Evolutionary conservation across 345 rosid genomes (phyloP).

Genomic region (Dovyalis caffra): DNA sequence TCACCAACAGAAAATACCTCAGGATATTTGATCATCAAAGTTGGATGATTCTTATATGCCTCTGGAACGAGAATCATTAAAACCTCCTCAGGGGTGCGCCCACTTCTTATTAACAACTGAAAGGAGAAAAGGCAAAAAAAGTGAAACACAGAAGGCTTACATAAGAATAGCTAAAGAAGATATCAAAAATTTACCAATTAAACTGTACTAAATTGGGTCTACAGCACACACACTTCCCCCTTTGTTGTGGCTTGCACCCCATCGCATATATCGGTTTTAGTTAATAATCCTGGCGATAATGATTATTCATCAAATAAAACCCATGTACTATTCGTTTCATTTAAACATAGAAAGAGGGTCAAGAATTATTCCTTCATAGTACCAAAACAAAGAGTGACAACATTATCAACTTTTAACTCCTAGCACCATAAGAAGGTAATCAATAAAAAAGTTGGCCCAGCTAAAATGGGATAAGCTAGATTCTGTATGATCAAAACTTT

Average conservation of each 20-base stretch:
- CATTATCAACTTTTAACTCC: not conserved
- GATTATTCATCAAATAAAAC: not conserved
- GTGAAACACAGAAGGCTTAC: conserved; percentile 11
- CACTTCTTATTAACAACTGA: conserved; percentile 90
- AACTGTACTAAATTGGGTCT: conserved; percentile 9
- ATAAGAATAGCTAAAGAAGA: not conserved
- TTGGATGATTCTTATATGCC: conserved; percentile 97
- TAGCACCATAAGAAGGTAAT: not conserved
- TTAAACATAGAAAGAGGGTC: not conserved
- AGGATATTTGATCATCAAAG: conserved; percentile 76
- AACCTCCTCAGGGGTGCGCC: conserved; percentile 86
- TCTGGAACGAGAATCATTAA: conserved; percentile 99
- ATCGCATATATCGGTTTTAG: conserved; percentile 12
- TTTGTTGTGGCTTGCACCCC: conserved; percentile 22
- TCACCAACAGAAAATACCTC: conserved; percentile 50
- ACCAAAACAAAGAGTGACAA: conserved; percentile 4
- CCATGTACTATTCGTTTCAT: not conserved
- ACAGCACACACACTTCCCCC: conserved; percentile 14
- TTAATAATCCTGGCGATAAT: conserved; percentile 15
- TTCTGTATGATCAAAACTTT: not conserved
- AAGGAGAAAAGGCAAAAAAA: conserved; percentile 15
- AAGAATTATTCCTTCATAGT: not conserved
- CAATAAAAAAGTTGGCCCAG: not conserved
- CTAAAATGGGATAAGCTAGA: not conserved
- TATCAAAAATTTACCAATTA: conserved; percentile 6